A percentile compares a stretch with the other conserved stretches of the same genome.
Conservation (phyloP, 164 flowering plant genomes). For the Litsea cubeba region DNA sequence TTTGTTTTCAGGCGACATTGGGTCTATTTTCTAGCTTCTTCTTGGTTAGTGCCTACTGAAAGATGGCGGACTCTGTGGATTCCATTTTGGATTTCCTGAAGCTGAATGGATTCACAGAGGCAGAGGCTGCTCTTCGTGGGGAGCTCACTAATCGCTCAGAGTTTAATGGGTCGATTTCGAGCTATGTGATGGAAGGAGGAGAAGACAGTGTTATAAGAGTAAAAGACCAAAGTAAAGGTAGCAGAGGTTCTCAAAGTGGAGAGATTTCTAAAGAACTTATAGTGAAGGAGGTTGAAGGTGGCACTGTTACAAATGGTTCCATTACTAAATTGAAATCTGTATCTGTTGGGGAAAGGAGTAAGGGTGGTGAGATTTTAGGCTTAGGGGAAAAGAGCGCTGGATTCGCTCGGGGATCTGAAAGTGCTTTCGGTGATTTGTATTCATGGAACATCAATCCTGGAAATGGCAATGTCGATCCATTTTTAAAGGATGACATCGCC, state of each 20-base stretch:
- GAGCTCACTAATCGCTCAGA: constrained; percentile 40
- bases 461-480: constrained; percentile 26
- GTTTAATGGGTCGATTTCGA: constrained; percentile 19
- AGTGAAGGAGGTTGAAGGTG: constrained; percentile 78
- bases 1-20: constrained; percentile 1
- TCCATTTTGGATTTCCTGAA: constrained; percentile 64
- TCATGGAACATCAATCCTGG: constrained; percentile 43
- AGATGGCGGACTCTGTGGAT: constrained; percentile 62
- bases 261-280: constrained; percentile 60
- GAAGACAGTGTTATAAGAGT: constrained; percentile 19
- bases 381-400: constrained; percentile 34
- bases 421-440: constrained; percentile 46
- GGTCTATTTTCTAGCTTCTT: constrained; percentile 8
- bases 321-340: constrained; percentile 38
- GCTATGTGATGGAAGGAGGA: constrained; percentile 21
- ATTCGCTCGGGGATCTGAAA: constrained; percentile 42
- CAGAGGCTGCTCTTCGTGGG: constrained; percentile 83
- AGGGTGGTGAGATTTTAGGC: constrained; percentile 9
- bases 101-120: constrained; percentile 56
- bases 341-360: constrained; percentile 2
- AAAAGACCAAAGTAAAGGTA: constrained; percentile 8
- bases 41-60: neutral
- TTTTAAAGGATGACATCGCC: constrained; percentile 21
- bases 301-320: constrained; percentile 42
- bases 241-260: constrained; percentile 20